A percentile compares a stretch with the other conserved stretches of the same genome.
phyloP scores from a whole-genome alignment of 345 rosid genomes.

The Eutrema japonicum region DNA sequence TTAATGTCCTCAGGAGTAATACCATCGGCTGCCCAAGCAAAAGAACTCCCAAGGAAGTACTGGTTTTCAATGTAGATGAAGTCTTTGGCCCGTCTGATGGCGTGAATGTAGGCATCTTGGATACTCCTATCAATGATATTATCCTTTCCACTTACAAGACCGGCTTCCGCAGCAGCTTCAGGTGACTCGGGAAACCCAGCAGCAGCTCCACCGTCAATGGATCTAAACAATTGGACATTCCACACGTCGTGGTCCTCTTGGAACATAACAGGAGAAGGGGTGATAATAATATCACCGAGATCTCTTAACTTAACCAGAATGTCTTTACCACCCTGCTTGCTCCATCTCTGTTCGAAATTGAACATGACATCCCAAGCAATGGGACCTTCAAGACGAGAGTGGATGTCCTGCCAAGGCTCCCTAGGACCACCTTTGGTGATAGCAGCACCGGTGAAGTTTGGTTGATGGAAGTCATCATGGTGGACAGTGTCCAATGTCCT shows the following conservation, averaged over 20 bases:
- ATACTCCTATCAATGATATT: constrained; percentile 97
- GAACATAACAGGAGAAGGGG: constrained; percentile 90
- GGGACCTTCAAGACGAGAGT: constrained; percentile 97
- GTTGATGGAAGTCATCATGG: constrained; percentile 99
- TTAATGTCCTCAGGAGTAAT: constrained; percentile 88
- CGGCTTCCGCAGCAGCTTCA: constrained; percentile 95
- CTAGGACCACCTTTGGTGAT: constrained; percentile 97
- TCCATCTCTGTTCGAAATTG: constrained; percentile 98
- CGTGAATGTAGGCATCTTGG: constrained; percentile 94
- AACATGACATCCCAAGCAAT: constrained; percentile 97
- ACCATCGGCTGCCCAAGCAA: constrained; percentile 76
- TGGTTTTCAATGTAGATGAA: constrained; percentile 95
- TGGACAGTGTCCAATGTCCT: constrained; percentile 95
- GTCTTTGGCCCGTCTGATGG: constrained; percentile 93
- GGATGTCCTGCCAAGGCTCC: constrained; percentile 99
- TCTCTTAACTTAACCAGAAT: constrained; percentile 79
- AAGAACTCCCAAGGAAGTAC: constrained; percentile 96
- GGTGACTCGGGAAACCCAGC: constrained; percentile 98
- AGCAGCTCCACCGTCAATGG: constrained; percentile 98
- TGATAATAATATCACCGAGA: constrained; percentile 69
- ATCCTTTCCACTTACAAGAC: constrained; percentile 98
- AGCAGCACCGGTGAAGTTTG: constrained; percentile 77
- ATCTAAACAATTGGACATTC: constrained; percentile 94
- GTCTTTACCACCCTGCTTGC: constrained; percentile 93
- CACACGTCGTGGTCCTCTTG: constrained; percentile 87